Evolutionary conservation across 805 yeast species (phyloP), one percentile per base, ranked within the genome.

Genomic region (Schizosaccharomyces octosporus): DNA sequence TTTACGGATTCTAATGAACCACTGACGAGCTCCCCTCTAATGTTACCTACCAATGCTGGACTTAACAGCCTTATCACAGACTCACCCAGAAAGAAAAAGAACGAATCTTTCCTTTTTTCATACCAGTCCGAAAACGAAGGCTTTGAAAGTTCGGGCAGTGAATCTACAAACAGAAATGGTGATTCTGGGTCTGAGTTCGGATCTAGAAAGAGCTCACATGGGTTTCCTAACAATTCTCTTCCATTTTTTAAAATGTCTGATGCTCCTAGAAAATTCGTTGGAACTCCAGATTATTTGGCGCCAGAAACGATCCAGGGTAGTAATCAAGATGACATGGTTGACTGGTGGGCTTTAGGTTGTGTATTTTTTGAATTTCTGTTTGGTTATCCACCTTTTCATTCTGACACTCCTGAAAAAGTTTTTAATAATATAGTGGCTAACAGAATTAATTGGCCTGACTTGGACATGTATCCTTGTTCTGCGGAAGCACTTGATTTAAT

Each of bases 301-400:
- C 99, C 99, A 0, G 99, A 93, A 69, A 89, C 96, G 0, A 87
- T 93, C 64, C 75, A 78, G 54, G 97, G 97, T 48, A 75, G 78
- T 1, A 84, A 85, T 0, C 96, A 90, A 69, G 85, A 82, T 64
- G 88, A 81, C 64, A 79, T 82, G 64, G 82, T 90, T n/a, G 97
- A 89, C 73, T 89, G 98, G 98, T 93, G 99, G 99, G 87, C 97
- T 1, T 79, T 90, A 42, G 99, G 99, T 0, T 90, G 97, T 71
- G 87, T 93, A 13, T 72, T 90, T 62, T 93, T 90, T 74, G 99
- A 93, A 72, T 84, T 93, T 68, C 69, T 87, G 51, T 85, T 84
- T 70, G 98, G 98, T 0, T 85, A 81, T 69, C 96, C 99, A 1
- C 99, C 99, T 1, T 93, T 93, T 71, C 93, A 86, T 70, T 95